Percentiles rank a stretch among this genome's conserved stretches.
These are phyloP conservation scores for Phellinidium pouzarii DNA, from an alignment of 1,284 basidiomycete species.

Conservation along the genomic window DNA sequence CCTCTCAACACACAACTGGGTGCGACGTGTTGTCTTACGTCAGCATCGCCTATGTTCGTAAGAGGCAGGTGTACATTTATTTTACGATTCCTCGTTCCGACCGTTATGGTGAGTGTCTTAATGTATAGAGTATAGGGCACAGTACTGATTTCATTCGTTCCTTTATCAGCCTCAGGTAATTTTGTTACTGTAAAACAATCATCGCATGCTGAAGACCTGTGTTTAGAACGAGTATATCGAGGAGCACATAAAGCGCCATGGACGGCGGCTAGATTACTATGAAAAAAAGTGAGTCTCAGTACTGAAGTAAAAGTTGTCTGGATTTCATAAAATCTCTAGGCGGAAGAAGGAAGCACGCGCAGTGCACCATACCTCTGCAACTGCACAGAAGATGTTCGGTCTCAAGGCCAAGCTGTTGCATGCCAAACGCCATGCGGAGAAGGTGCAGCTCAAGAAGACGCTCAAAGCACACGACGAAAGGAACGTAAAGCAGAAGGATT, in stretches of 20 bases:
- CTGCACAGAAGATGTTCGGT: slow-evolving; percentile 93
- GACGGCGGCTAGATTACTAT: slow-evolving; percentile 78
- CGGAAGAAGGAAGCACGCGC: slow-evolving; percentile 92
- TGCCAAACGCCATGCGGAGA: slow-evolving; percentile 92
- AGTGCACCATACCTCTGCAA: slow-evolving; percentile 81
- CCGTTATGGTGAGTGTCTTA: slow-evolving; percentile 46
- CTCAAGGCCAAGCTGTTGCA: slow-evolving; percentile 97
- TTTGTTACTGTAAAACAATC: neutral
- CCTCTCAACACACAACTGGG: too few species aligned
- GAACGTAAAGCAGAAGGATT: slow-evolving; percentile 92
- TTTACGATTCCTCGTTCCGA: slow-evolving; percentile 3
- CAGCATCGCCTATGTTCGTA: neutral
- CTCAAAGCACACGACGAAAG: slow-evolving; percentile 99
- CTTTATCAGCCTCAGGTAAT: slow-evolving; percentile 60
- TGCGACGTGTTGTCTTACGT: neutral
- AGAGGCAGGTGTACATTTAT: neutral
- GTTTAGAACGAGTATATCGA: slow-evolving; percentile 85
- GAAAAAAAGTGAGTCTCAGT: slow-evolving; percentile 64
- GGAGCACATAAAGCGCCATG: slow-evolving; percentile 84
- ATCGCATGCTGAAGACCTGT: slow-evolving; percentile 4
- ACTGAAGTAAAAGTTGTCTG: slow-evolving; percentile 6
- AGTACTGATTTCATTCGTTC: slow-evolving; percentile 16
- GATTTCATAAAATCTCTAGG: slow-evolving; percentile 36
- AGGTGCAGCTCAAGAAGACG: slow-evolving; percentile 98
- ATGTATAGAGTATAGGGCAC: slow-evolving; percentile 18